Evolutionary conservation across 75 land plant species (phyloP).

Genomic region (Pinus tabuliformis): DNA sequence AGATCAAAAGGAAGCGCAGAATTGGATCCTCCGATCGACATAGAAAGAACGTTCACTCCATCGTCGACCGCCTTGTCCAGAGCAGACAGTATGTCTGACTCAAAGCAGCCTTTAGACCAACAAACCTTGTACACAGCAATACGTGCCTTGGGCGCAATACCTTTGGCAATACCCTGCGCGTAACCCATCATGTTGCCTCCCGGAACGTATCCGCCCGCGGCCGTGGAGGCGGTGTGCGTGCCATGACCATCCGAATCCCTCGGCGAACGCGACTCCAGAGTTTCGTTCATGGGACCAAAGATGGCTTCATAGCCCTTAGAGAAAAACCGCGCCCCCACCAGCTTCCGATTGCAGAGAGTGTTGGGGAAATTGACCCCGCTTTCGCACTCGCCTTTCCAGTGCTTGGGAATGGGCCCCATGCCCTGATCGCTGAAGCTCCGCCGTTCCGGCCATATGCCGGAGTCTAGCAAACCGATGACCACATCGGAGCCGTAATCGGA

Average conservation of each 20-base stretch:
- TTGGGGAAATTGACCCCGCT: constrained; percentile 23
- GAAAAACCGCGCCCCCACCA: constrained; percentile 47
- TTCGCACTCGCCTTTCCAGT: constrained; percentile 61
- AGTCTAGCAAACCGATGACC: too few relatives aligned
- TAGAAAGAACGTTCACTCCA: constrained; percentile 81
- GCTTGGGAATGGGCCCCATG: constrained; percentile 39
- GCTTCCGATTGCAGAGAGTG: too few relatives aligned
- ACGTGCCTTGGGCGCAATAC: constrained; percentile 82
- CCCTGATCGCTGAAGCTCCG: constrained; percentile 19
- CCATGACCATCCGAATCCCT: too few relatives aligned
- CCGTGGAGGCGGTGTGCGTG: constrained; percentile 83
- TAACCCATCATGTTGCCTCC: constrained; percentile 31
- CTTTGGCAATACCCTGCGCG: constrained; percentile 44
- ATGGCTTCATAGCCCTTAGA: constrained; percentile 65
- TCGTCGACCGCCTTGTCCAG: constrained; percentile 84
- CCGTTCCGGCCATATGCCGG: too few relatives aligned
- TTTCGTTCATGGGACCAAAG: too few relatives aligned
- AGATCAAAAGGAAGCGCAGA: too few relatives aligned
- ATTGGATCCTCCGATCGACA: constrained; percentile 74
- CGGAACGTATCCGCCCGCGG: constrained; percentile 62
- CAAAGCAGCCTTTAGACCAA: constrained; percentile 49
- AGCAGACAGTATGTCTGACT: constrained; percentile 88
- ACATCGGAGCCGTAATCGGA: constrained; percentile 19
- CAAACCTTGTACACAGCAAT: constrained; percentile 70
- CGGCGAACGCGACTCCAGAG: too few relatives aligned